Evolutionary conservation across 805 yeast genomes (phyloP), one percentile per base, ranked within the genome.

Genomic region (Suhomyces pyralidae): DNA sequence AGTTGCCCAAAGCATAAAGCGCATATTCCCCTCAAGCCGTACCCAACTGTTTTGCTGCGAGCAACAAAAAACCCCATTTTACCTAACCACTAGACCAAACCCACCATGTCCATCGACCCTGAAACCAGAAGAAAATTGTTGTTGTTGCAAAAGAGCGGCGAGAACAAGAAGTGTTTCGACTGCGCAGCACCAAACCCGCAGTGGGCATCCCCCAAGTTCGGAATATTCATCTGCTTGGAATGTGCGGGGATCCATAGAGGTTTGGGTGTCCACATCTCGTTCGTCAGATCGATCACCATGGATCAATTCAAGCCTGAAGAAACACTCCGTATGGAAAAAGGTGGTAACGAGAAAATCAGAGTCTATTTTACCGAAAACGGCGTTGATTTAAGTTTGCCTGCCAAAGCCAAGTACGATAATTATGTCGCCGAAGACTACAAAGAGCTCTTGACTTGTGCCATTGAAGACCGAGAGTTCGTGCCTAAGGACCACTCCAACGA

Each of bases 131-230:
- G 97, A 66, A 84, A 86, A 66, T 77, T 89, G 40, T 65, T 75
- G 59, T 84, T 84, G 43, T 73, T 93, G 55, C 98, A 93, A 65
- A 90, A 90, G 66, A 76, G 77, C 46, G 96, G 93, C 25, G 86
- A 77, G 12, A 90, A 91, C 76, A 90, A 87, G 74, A 85, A 83
- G 68, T 94, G 99, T 71, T 87, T 90, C 69, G 99, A 94, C 69
- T 94, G 99, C 71, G 79, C 76, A 38, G 96, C 97, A 1, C 97
- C 96, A 54, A 93, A 92, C 67, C 99, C 99, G 8, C 99, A 94
- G 70, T 94, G 99, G 99, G 97, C 98, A 1, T 90, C 97, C 12
- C 98, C 98, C 36, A 94, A 94, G 70, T 91, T 93, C 72, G 99
- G 99, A 55, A 88, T 94, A 55, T 94, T 92, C 71, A 93, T 94